These are phyloP conservation scores for Dactylellina parvicollis DNA, from an alignment of 2,329 filamentous ascomycete genomes.

Conservation along the genomic window DNA sequence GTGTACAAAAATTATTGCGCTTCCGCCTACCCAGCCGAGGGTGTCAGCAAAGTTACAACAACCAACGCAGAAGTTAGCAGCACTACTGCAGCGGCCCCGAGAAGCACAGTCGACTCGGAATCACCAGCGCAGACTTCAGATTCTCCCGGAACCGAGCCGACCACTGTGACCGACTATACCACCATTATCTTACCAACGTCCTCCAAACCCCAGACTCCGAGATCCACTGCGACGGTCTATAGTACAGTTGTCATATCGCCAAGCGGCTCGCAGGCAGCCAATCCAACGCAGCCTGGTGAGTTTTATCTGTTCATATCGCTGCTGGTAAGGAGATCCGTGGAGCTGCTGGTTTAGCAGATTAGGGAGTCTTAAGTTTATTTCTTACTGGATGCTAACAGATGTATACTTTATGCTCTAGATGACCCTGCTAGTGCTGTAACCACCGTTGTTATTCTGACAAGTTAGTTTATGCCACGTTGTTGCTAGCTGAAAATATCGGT, in stretches of 20 bases:
- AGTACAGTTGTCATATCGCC: neutral
- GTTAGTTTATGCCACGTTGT: too few species aligned
- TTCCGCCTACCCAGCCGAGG: neutral
- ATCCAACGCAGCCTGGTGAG: neutral
- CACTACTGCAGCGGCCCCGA: neutral
- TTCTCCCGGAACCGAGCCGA: neutral
- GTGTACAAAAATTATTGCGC: neutral
- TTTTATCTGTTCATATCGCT: neutral
- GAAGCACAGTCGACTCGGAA: neutral
- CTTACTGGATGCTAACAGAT: neutral
- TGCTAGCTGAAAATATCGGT: too few species aligned
- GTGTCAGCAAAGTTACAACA: neutral
- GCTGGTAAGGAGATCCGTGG: neutral
- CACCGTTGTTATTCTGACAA: neutral
- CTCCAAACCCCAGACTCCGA: too few species aligned
- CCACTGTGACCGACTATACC: neutral
- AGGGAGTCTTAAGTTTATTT: neutral
- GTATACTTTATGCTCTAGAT: neutral
- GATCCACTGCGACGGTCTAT: neutral
- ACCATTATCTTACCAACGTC: neutral
- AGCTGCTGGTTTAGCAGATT: neutral
- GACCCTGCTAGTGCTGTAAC: neutral
- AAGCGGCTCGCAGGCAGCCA: neutral
- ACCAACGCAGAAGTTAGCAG: neutral
- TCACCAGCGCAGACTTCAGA: neutral